These are phyloP conservation scores for Fusarium lyarnte DNA, from an alignment of 2,329 filamentous ascomycete species.

Conservation along the genomic window DNA sequence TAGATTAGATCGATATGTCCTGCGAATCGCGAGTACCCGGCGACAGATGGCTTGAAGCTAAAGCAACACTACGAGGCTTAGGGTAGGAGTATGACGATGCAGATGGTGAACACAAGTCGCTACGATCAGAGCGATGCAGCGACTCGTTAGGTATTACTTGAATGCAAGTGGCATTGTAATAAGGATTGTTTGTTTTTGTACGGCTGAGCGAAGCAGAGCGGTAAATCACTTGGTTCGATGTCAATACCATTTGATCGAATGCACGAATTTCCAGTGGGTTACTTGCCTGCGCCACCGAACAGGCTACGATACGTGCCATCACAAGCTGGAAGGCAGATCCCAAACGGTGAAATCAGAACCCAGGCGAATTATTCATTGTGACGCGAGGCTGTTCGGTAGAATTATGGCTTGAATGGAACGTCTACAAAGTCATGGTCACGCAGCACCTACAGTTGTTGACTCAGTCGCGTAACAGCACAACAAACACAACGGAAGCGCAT, in stretches of 20 bases:
- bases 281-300: not conserved
- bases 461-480: too few relatives aligned
- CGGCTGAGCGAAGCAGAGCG: not conserved
- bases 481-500: not conserved
- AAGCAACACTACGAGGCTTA: not conserved
- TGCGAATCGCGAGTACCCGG: not conserved
- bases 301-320: accelerated
- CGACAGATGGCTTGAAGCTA: not conserved
- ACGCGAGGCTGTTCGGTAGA: accelerated
- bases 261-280: not conserved
- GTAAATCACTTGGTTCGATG: too few relatives aligned
- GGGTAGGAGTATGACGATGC: not conserved
- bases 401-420: accelerated
- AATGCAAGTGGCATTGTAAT: too few relatives aligned
- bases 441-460: not conserved
- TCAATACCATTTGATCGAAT: not conserved
- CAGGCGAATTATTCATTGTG: accelerated
- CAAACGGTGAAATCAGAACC: not conserved
- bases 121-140: not conserved
- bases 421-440: not conserved
- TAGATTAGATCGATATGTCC: constrained; percentile 16
- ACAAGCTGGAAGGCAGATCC: not conserved
- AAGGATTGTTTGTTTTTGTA: too few relatives aligned
- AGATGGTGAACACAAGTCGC: not conserved
- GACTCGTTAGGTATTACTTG: not conserved